Evolutionary conservation across 1,139 yeast genomes (phyloP).

Genomic region (Yamadazyma diospyri): DNA sequence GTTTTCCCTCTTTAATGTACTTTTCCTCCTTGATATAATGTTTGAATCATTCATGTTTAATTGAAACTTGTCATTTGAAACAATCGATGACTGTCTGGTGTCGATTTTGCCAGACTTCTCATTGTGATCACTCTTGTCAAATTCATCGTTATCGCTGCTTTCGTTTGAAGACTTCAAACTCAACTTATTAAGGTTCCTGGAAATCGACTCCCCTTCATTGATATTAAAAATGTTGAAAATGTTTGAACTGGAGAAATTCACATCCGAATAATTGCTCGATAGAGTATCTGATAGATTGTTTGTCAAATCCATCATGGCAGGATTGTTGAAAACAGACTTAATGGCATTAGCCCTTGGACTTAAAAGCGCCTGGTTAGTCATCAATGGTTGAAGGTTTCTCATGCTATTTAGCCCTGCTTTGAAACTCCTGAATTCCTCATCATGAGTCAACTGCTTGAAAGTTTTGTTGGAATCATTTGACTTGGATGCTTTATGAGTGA

Average conservation of each 20-base stretch:
- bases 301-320: slow-evolving; percentile 31
- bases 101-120: slow-evolving; percentile 14
- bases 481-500: background rate
- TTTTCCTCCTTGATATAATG: slow-evolving; percentile 36
- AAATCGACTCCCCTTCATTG: slow-evolving; percentile 18
- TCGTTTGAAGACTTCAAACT: slow-evolving; percentile 16
- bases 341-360: slow-evolving; percentile 46
- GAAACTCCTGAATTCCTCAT: slow-evolving; percentile 3
- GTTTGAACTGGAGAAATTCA: slow-evolving; percentile 25
- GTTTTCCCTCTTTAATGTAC: slow-evolving; percentile 14
- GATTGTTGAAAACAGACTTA: slow-evolving; percentile 43
- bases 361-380: slow-evolving; percentile 6
- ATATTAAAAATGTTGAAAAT: slow-evolving; percentile 37
- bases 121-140: slow-evolving; percentile 11
- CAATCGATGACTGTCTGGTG: slow-evolving; percentile 43
- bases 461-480: slow-evolving; percentile 2
- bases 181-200: slow-evolving; percentile 13
- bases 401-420: background rate
- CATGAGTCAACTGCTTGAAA: background rate
- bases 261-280: slow-evolving; percentile 5
- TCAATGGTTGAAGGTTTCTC: slow-evolving; percentile 6
- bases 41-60: slow-evolving; percentile 43
- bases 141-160: slow-evolving; percentile 18
- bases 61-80: slow-evolving; percentile 41
- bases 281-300: slow-evolving; percentile 1